Conservation (phyloP, 2,329 filamentous ascomycete species). For the Cucurbitaria berberidis region DNA sequence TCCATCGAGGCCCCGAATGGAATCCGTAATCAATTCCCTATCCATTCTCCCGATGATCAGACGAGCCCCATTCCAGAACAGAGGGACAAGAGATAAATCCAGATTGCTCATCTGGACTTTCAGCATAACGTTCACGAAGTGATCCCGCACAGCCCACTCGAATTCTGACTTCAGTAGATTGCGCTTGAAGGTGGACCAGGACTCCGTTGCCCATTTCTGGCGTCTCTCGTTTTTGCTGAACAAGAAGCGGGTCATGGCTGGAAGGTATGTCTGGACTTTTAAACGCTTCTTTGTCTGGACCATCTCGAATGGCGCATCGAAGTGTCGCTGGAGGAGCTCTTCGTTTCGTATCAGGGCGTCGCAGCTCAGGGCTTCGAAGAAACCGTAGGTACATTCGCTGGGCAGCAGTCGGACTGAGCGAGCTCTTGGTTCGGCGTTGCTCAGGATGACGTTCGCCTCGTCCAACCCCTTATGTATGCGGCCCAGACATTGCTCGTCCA, state of each 20-base stretch:
- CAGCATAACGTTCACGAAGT: slow-evolving; percentile 70
- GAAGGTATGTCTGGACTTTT: slow-evolving; percentile 75
- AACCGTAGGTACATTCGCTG: slow-evolving; percentile 71
- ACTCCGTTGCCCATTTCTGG: slow-evolving; percentile 69
- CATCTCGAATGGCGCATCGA: slow-evolving; percentile 82
- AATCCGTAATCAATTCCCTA: slow-evolving; percentile 75
- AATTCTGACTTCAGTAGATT: slow-evolving; percentile 75
- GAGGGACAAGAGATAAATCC: slow-evolving; percentile 63
- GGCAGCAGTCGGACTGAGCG: slow-evolving; percentile 60
- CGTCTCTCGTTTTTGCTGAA: slow-evolving; percentile 74
- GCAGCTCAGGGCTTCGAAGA: slow-evolving; percentile 89
- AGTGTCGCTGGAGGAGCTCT: slow-evolving; percentile 62
- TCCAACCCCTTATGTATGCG: slow-evolving; percentile 54
- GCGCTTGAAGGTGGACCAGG: slow-evolving; percentile 70
- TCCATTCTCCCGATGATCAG: slow-evolving; percentile 76
- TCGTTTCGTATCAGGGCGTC: slow-evolving; percentile 73
- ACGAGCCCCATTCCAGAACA: slow-evolving; percentile 80
- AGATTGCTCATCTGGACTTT: slow-evolving; percentile 64
- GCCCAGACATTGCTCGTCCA: slow-evolving; percentile 54
- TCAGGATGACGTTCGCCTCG: slow-evolving; percentile 49
- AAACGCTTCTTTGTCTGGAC: slow-evolving; percentile 81
- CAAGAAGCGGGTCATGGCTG: slow-evolving; percentile 83
- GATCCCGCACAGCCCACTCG: slow-evolving; percentile 82
- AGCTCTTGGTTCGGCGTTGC: slow-evolving; percentile 55
- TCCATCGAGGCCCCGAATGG: slow-evolving; percentile 78